Conservation (phyloP, 2,329 filamentous ascomycete species). For the Dendrostoma leiphaemia region DNA sequence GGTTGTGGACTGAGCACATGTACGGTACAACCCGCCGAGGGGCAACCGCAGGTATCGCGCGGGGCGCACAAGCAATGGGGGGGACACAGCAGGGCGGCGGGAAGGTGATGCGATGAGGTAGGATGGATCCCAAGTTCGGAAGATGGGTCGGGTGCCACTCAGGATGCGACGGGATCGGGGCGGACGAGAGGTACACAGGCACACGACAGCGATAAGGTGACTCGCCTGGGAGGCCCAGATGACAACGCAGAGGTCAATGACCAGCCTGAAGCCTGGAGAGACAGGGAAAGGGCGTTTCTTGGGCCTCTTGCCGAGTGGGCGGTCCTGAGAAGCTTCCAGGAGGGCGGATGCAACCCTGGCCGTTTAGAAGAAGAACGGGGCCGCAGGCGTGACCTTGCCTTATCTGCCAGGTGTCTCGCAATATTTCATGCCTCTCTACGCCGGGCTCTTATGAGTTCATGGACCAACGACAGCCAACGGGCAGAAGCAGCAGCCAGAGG, state of each 20-base stretch:
- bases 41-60: slow-evolving; percentile 9
- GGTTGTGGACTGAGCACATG: slow-evolving; percentile 16
- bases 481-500: neutral
- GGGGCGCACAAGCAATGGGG: slow-evolving; percentile 7
- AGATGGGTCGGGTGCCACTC: neutral
- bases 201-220: neutral
- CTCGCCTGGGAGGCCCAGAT: neutral
- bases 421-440: neutral
- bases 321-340: slow-evolving; percentile 6
- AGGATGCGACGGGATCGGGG: neutral
- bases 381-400: slow-evolving; percentile 17
- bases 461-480: neutral
- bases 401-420: neutral
- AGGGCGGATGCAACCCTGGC: slow-evolving; percentile 9
- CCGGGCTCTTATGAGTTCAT: neutral
- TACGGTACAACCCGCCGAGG: slow-evolving; percentile 1
- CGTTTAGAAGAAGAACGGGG: slow-evolving; percentile 1
- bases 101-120: slow-evolving; percentile 2
- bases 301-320: slow-evolving; percentile 8
- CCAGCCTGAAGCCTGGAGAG: slow-evolving; percentile 2
- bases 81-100: slow-evolving; percentile 1
- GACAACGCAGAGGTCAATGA: slow-evolving; percentile 7
- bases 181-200: neutral
- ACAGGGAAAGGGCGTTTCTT: neutral
- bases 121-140: neutral